Base-by-base conservation (phyloP, 441 rosid species). In the Omphalea diandra region DNA sequence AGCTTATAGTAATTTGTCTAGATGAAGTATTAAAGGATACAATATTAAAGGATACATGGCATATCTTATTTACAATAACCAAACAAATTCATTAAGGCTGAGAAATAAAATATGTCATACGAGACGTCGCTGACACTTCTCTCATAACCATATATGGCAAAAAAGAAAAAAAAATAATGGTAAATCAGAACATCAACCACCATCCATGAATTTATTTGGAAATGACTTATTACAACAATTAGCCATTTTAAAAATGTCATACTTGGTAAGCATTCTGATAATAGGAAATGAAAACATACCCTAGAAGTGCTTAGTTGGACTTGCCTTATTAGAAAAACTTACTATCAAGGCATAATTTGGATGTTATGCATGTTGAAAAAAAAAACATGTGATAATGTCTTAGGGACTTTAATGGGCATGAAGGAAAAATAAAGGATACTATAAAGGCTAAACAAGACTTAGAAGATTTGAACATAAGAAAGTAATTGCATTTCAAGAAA, bases 351-450 rank as follows among this genome's bases (percentile, higher is more conserved):
- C 63, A 76, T 26, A 76, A 72, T 49, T 14, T 72, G 0, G 67
- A 76, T 54, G 56, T 55, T 1, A 62, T 76, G 69, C 65, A 76
- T n/a, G 53, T 72, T 3, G 43, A 29, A 14, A 67, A 76, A n/a
- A 12, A 76, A 68, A 29, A 14, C 72, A 1, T 63, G 50, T 72
- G 73, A 72, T 7, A 73, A 31, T 31, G 2, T 72, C 0, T 0
- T 77, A 7, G 41, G 36, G 0, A 78, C 75, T 0, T 29, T 74
- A 5, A 2, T 73, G 43, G 36, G 40, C 6, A 20, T 66, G 18
- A 46, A 2, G 58, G 67, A 1, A 74, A 78, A 35, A 17, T 36
- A 12, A 78, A 74, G 4, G 58, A 78, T 17, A 36, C 22, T 10
- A 5, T 54, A 11, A 67, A 66, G 1, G 44, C 47, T 3, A 18